phyloP scores from a whole-genome alignment of 1,139 yeast genomes.

The Suhomyces choctaworum region DNA sequence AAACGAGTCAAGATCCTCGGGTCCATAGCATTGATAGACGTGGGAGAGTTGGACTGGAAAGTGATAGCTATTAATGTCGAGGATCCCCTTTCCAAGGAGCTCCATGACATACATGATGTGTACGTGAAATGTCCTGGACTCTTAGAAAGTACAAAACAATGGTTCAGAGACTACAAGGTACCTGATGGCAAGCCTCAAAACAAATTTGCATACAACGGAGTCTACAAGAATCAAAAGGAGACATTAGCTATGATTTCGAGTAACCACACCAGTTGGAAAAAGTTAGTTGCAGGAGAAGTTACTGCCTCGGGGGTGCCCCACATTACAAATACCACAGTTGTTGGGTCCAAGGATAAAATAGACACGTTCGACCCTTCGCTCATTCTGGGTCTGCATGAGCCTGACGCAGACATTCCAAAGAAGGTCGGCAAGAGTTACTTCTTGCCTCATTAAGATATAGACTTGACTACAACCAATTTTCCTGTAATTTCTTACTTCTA shows the following conservation, averaged over 20 bases:
- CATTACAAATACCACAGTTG: slow-evolving; percentile 17
- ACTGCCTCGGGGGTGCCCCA: slow-evolving; percentile 35
- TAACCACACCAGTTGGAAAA: slow-evolving; percentile 73
- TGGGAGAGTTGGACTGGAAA: slow-evolving; percentile 95
- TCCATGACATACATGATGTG: slow-evolving; percentile 76
- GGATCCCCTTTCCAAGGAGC: slow-evolving; percentile 74
- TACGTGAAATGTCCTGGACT: slow-evolving; percentile 76
- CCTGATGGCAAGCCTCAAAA: slow-evolving; percentile 92
- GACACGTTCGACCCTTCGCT: slow-evolving; percentile 18
- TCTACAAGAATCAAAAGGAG: slow-evolving; percentile 70
- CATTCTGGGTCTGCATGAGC: slow-evolving; percentile 8
- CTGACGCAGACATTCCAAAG: slow-evolving; percentile 37
- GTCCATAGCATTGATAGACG: slow-evolving; percentile 83
- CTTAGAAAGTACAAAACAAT: slow-evolving; percentile 77
- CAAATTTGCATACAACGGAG: slow-evolving; percentile 82
- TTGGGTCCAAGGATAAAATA: slow-evolving; percentile 14
- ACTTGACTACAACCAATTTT: background rate
- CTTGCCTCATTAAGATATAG: slow-evolving; percentile 10
- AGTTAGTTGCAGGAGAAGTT: slow-evolving; percentile 54
- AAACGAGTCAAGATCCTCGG: slow-evolving; percentile 84
- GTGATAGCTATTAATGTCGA: slow-evolving; percentile 71
- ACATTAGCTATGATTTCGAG: slow-evolving; percentile 72
- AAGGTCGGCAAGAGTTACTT: slow-evolving; percentile 36
- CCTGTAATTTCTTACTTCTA: background rate
- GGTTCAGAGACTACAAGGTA: slow-evolving; percentile 89